Percentiles rank a stretch among this genome's conserved stretches.
These are phyloP conservation scores for Colletotrichum sp. DNA, from an alignment of 2,329 filamentous ascomycete genomes.

Conservation along the genomic window DNA sequence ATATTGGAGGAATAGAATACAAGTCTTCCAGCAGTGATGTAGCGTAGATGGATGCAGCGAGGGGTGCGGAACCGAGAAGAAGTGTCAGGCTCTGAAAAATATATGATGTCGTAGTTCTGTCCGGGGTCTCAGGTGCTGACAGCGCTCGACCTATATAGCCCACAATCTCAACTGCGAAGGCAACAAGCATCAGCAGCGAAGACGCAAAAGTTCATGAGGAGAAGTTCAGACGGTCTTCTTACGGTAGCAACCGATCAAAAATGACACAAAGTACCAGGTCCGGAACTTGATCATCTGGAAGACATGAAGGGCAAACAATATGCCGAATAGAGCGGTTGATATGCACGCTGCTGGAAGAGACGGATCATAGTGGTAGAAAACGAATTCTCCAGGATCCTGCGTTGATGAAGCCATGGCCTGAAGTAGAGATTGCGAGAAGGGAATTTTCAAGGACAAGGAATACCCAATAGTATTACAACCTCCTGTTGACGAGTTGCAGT, in stretches of 20 bases:
- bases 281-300: background rate
- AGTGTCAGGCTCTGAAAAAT: constrained; percentile 21
- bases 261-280: background rate
- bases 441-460: background rate
- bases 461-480: background rate
- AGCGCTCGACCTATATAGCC: no score
- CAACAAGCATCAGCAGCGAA: no score
- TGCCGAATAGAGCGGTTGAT: background rate
- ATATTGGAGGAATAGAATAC: no score
- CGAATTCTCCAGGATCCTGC: background rate
- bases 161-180: no score
- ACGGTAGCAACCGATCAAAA: no score
- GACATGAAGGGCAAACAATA: background rate
- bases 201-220: no score
- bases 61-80: constrained; percentile 15
- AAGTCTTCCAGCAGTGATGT: no score
- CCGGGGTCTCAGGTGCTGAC: fast-evolving
- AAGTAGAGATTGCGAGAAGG: background rate
- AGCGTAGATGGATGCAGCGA: constrained; percentile 14
- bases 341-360: background rate
- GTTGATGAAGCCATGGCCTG: background rate
- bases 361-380: background rate
- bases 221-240: no score
- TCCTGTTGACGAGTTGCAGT: background rate
- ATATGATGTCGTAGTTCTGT: no score